Conservation (phyloP, 495 filamentous ascomycete species). For the Talaromyces liani region DNA sequence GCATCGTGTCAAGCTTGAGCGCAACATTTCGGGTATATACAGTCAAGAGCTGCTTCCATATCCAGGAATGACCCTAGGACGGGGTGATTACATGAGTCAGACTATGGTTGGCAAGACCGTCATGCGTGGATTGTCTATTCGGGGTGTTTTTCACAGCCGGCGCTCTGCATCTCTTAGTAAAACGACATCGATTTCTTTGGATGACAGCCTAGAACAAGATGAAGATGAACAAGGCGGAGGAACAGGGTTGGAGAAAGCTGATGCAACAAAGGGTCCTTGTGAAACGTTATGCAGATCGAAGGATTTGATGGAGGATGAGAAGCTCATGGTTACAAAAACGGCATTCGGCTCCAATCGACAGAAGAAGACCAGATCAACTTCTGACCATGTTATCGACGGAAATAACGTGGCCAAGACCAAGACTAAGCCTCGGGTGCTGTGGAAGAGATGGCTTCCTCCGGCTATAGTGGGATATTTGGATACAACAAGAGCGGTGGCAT, state of each 20-base stretch:
- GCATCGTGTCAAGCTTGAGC: conserved; percentile 73
- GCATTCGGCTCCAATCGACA: not conserved
- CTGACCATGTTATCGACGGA: not conserved
- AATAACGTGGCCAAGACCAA: not conserved
- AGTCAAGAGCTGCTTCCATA: conserved; percentile 75
- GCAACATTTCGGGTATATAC: conserved; percentile 70
- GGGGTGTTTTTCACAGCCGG: conserved; percentile 18
- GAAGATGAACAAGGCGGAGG: not conserved
- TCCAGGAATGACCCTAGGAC: conserved; percentile 69
- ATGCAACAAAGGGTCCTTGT: not conserved
- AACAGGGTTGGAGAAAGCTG: not conserved
- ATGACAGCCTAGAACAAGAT: conserved; percentile 14
- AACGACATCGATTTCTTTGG: conserved; percentile 10
- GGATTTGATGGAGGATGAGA: not conserved
- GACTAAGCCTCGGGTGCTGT: not conserved
- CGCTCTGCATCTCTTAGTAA: conserved; percentile 26
- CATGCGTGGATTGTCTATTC: conserved; percentile 70
- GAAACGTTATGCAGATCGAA: not conserved
- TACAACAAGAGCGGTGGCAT: not conserved
- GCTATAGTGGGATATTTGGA: not conserved
- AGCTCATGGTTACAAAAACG: not conserved
- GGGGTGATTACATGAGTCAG: conserved; percentile 44
- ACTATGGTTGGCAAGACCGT: conserved; percentile 48
- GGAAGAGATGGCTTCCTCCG: conserved; percentile 3
- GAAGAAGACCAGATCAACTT: not conserved